Conservation (phyloP, 108 stramenopile genomes). For the Fistulifera solaris region DNA sequence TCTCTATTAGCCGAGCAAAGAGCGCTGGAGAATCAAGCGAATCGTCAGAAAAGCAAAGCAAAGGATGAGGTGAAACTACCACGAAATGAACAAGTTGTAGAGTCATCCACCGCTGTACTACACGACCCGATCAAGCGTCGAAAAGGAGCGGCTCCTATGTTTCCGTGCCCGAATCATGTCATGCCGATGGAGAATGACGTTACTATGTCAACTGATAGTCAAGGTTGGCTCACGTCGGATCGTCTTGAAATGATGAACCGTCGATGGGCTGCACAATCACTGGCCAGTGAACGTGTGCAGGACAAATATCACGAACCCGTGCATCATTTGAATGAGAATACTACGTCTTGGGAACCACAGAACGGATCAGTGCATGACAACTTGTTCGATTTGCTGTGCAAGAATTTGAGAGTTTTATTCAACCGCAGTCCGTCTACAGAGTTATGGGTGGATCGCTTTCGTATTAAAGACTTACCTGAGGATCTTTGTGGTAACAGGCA, state of each 20-base stretch:
- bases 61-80: too few species aligned
- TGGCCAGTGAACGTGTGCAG: background rate
- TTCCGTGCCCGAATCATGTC: conserved; percentile 6
- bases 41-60: too few species aligned
- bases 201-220: background rate
- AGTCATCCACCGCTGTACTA: too few species aligned
- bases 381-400: background rate
- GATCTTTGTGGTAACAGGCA: conserved; percentile 21
- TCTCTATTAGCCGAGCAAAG: too few species aligned
- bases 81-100: too few species aligned
- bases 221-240: too few species aligned
- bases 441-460: background rate
- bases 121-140: background rate
- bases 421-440: background rate
- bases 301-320: background rate
- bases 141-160: background rate
- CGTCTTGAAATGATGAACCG: background rate
- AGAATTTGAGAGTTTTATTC: too few species aligned
- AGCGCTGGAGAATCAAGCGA: too few species aligned
- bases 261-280: background rate
- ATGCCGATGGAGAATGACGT: background rate
- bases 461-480: background rate
- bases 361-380: background rate
- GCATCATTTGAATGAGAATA: background rate
- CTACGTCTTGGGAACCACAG: background rate